These are phyloP conservation scores for Nannochloris sp. DNA, from an alignment of 139 green algal species.

Conservation along the genomic window DNA sequence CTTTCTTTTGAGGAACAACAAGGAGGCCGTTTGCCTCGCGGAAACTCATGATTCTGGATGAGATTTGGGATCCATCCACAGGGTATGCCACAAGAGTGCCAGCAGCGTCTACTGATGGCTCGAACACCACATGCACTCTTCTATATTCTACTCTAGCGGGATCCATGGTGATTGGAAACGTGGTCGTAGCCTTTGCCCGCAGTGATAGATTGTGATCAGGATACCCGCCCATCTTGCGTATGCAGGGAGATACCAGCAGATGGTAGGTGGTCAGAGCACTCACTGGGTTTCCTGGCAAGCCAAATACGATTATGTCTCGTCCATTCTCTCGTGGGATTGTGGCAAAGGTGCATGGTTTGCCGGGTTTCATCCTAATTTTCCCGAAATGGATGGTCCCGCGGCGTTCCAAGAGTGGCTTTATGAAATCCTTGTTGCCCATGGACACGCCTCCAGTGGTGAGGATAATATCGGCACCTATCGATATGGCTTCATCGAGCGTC, in stretches of 20 bases:
- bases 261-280: constrained; percentile 88
- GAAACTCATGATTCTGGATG: constrained; percentile 77
- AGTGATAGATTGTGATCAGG: constrained; percentile 41
- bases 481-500: constrained; percentile 51
- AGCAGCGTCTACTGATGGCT: no score
- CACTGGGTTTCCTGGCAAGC: constrained; percentile 75
- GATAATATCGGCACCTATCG: constrained; percentile 63
- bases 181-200: constrained; percentile 52
- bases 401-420: constrained; percentile 86
- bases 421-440: constrained; percentile 90
- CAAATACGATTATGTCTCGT: constrained; percentile 34
- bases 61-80: constrained; percentile 77
- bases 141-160: constrained; percentile 93
- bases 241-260: constrained; percentile 71
- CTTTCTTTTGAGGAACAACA: constrained; percentile 49
- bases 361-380: constrained; percentile 87
- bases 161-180: constrained; percentile 65
- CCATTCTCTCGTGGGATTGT: constrained; percentile 45
- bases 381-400: constrained; percentile 87
- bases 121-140: constrained; percentile 40
- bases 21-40: constrained; percentile 59
- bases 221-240: constrained; percentile 77
- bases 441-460: constrained; percentile 88
- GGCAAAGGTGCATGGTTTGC: constrained; percentile 95
- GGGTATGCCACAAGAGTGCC: no score